Base-by-base conservation (phyloP, 768 basidiomycete species). In the Lentinula detonsa region DNA sequence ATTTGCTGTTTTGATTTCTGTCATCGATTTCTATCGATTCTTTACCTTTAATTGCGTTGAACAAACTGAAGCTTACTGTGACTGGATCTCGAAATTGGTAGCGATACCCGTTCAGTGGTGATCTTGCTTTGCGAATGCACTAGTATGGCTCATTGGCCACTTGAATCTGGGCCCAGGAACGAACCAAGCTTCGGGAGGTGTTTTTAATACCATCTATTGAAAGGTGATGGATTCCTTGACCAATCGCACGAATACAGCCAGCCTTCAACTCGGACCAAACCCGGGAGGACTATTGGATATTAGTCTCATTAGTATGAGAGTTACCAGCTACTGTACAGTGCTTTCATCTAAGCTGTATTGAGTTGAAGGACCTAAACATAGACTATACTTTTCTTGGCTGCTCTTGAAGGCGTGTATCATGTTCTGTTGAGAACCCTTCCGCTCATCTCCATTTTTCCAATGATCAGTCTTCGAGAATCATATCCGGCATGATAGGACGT, bases 1-100 rank as follows among this genome's bases (percentile, higher is more conserved):
- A 23, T 23, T 23, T 23, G 23, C 2, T 23, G 23, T 23, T 23
- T 1, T 23, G 23, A 28, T 40, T 40, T 15, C 37, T 6, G 37
- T 15, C 33, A 5, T 31, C 33, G 4, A 28, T 28, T 28, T 28
- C 4, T 10, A 23, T 45, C 2, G 39, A 28, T 31, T 57, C 46
- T 4, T 11, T 33, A 70, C 67, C 16, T 76, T 80, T 70, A 82
- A 80, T 69, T 70, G n/a, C n/a, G n/a, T 83, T 11, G 84, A 81
- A 5, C 67, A 64, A 2, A 62, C 71, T 54, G 66, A 65, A 5
- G 16, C 35, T 2, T 72, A 72, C 55, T 72, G 72, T 10, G 68
- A 13, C 66, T 66, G 51, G 74, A 72, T 35, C 43, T 62, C 18
- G 61, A 55, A 18, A 43, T 57, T 1, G 66, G 64, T 15, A 37